phyloP scores from a whole-genome alignment of 495 filamentous ascomycete genomes.

The Friedmanniomyces simplex region DNA sequence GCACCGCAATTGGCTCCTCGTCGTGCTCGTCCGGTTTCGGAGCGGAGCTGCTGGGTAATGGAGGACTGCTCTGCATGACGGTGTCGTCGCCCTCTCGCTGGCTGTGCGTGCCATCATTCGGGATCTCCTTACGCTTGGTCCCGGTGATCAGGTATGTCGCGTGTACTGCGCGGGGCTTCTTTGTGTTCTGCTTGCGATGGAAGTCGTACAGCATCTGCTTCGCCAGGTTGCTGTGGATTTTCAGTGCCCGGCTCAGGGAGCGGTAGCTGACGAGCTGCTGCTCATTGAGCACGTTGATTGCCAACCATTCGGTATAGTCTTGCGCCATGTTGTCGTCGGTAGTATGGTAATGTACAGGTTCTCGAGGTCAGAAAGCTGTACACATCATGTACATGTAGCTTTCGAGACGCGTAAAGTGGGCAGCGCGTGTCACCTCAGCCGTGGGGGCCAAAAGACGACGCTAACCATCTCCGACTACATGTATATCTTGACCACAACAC shows the following conservation, averaged over 20 bases:
- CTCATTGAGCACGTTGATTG: constrained; percentile 66
- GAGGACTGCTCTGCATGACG: constrained; percentile 59
- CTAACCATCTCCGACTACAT: not conserved
- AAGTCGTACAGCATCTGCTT: constrained; percentile 96
- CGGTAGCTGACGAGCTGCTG: constrained; percentile 76
- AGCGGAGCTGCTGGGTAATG: constrained; percentile 50
- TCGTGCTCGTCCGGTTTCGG: constrained; percentile 38
- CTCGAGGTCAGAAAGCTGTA: not conserved
- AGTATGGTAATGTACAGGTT: not conserved
- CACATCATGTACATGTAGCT: too few species aligned
- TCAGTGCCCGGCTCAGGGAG: constrained; percentile 62
- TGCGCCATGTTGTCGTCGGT: constrained; percentile 36
- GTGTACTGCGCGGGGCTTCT: constrained; percentile 61
- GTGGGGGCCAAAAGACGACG: not conserved
- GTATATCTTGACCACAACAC: not conserved
- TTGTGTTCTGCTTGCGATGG: constrained; percentile 64
- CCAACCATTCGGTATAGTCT: constrained; percentile 61
- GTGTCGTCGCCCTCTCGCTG: constrained; percentile 52
- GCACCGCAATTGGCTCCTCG: constrained; percentile 35
- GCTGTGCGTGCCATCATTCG: constrained; percentile 28
- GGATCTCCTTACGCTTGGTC: constrained; percentile 24
- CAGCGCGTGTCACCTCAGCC: not conserved
- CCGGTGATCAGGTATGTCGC: constrained; percentile 85
- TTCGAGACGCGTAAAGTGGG: constrained; percentile 9
- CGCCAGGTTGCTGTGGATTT: constrained; percentile 70